These are phyloP conservation scores for Phytophthora meadii DNA, from an alignment of 352 stramenopile genomes.

Conservation along the genomic window DNA sequence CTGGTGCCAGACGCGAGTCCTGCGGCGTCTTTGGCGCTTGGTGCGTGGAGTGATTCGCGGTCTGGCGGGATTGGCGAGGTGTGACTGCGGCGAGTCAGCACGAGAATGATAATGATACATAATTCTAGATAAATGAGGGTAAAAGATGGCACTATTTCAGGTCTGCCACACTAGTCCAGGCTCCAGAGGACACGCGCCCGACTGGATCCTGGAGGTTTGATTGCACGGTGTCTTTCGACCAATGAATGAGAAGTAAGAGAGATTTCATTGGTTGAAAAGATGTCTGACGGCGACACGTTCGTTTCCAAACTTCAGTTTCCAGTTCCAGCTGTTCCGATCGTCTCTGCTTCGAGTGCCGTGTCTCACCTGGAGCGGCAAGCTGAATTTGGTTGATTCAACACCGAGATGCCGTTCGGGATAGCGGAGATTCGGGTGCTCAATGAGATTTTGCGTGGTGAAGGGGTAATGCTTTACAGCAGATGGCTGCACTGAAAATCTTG, in stretches of 20 bases:
- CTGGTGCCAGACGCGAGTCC: constrained; percentile 6
- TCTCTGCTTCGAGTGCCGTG: constrained; percentile 7
- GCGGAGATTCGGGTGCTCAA: background rate
- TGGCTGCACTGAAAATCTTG: background rate
- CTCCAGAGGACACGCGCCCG: constrained; percentile 20
- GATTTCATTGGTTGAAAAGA: background rate
- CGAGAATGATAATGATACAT: background rate
- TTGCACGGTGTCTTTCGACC: constrained; percentile 1
- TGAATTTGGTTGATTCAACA: too few species aligned
- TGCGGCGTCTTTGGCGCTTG: constrained; percentile 21
- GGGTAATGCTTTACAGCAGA: background rate
- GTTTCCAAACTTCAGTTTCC: constrained; percentile 23
- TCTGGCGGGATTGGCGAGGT: background rate
- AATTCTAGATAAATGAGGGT: background rate
- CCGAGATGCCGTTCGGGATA: background rate
- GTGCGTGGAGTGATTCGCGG: background rate
- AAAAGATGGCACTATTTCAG: constrained; percentile 7
- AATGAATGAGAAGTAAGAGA: background rate
- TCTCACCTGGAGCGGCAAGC: constrained; percentile 1
- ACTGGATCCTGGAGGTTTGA: constrained; percentile 20
- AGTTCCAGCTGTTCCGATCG: constrained; percentile 14
- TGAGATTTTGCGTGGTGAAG: too few species aligned
- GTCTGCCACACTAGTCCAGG: constrained; percentile 2
- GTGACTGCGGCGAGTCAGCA: constrained; percentile 15
- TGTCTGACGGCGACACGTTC: background rate